A percentile compares a stretch with the other conserved stretches of the same genome.
These are phyloP conservation scores for Coprinellus aureogranulatus DNA, from an alignment of 768 basidiomycete genomes.

Conservation along the genomic window DNA sequence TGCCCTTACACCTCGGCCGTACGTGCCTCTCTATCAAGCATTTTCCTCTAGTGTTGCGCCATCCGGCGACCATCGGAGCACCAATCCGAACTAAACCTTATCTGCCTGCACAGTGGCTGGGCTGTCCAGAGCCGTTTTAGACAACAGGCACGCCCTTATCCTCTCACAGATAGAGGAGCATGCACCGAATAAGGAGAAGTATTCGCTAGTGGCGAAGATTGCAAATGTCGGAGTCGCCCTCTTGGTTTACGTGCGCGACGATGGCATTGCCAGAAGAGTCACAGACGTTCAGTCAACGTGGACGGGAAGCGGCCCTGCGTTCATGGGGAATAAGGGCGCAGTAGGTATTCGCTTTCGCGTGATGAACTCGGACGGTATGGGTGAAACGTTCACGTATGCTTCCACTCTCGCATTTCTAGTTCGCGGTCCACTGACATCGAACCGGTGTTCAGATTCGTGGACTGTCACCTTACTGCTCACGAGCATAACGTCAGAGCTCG, in stretches of 20 bases:
- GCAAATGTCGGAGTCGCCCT: constrained; percentile 87
- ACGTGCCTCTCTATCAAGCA: constrained; percentile 33
- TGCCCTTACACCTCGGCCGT: constrained; percentile 87
- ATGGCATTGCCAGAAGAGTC: constrained; percentile 55
- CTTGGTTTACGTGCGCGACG: constrained; percentile 81
- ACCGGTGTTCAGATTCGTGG: constrained; percentile 67
- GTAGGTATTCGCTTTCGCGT: constrained; percentile 85
- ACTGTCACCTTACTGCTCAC: constrained; percentile 88
- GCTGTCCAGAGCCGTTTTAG: constrained; percentile 65
- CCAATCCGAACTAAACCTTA: constrained; percentile 5
- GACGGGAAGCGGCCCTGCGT: constrained; percentile 68
- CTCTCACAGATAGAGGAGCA: constrained; percentile 69
- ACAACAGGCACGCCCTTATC: constrained; percentile 69
- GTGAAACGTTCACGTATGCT: constrained; percentile 84
- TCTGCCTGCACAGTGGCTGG: constrained; percentile 61
- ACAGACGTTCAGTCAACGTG: constrained; percentile 70
- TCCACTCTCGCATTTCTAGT: background rate
- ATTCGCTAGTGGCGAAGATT: constrained; percentile 73
- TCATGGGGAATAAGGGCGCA: constrained; percentile 95
- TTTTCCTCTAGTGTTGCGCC: too few species aligned
- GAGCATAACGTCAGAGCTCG: constrained; percentile 61
- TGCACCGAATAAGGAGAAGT: constrained; percentile 69
- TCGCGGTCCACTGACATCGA: background rate
- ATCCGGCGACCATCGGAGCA: too few species aligned
- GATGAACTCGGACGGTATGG: constrained; percentile 48